Evolutionary conservation across 2,329 filamentous ascomycete genomes (phyloP).

Genomic region (Trichoderma koningii): DNA sequence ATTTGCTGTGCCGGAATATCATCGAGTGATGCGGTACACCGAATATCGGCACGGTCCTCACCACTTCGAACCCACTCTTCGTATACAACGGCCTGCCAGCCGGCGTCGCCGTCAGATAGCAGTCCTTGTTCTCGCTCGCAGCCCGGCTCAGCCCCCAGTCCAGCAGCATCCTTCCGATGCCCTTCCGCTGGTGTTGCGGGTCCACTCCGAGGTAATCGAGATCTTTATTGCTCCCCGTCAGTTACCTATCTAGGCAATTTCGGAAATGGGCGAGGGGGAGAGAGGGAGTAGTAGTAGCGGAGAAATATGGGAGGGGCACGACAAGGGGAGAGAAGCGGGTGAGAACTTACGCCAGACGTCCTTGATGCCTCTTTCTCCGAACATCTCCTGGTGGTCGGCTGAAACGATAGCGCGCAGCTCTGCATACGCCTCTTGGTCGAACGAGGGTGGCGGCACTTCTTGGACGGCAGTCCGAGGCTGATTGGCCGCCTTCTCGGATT

Average conservation of each 20-base stretch:
- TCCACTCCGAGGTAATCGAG: constrained; percentile 31
- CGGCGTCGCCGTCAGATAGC: constrained; percentile 28
- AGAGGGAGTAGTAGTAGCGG: background rate
- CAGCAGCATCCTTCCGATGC: constrained; percentile 30
- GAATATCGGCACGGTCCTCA: constrained; percentile 27
- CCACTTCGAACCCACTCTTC: constrained; percentile 22
- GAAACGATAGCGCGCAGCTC: constrained; percentile 22
- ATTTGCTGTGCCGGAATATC: constrained; percentile 20
- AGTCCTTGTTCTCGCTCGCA: constrained; percentile 23
- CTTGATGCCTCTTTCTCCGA: constrained; percentile 28
- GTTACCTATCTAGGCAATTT: background rate
- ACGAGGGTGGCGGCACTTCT: constrained; percentile 18
- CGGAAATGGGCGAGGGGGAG: background rate
- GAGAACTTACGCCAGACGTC: constrained; percentile 30
- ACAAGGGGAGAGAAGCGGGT: no score
- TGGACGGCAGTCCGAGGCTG: background rate
- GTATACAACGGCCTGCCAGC: constrained; percentile 26
- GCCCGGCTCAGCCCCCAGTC: constrained; percentile 29
- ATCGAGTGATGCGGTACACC: constrained; percentile 25
- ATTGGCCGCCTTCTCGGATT: constrained; percentile 24
- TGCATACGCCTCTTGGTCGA: constrained; percentile 29
- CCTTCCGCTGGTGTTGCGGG: constrained; percentile 29
- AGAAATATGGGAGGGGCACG: background rate
- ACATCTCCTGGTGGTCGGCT: constrained; percentile 22
- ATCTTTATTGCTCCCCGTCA: constrained; percentile 21